These are phyloP conservation scores for Nakazawaea anatomiae DNA, from an alignment of 805 yeast genomes.

Conservation along the genomic window DNA sequence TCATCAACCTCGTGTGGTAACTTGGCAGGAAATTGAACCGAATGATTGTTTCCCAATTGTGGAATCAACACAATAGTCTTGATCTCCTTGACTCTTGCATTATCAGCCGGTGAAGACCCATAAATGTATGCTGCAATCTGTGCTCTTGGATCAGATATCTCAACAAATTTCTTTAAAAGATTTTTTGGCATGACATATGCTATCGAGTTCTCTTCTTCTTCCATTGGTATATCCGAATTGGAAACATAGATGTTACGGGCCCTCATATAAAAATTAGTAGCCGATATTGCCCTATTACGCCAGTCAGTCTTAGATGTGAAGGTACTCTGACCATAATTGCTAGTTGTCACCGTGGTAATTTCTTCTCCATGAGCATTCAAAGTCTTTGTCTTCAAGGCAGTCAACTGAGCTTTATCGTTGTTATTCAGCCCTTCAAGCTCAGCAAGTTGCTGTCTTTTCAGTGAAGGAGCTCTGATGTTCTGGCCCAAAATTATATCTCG, in stretches of 20 bases:
- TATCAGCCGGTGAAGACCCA: conserved; percentile 75
- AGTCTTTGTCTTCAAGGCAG: conserved; percentile 78
- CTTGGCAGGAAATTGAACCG: conserved; percentile 53
- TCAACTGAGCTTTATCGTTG: conserved; percentile 42
- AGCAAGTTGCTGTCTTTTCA: conserved; percentile 76
- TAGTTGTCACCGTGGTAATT: conserved; percentile 88
- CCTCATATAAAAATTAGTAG: conserved; percentile 66
- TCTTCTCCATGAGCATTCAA: conserved; percentile 95
- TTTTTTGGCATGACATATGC: conserved; percentile 84
- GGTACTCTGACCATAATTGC: conserved; percentile 77
- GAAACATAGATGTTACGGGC: conserved; percentile 70
- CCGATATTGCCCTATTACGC: conserved; percentile 81
- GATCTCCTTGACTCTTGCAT: conserved; percentile 71
- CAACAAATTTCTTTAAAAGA: conserved; percentile 68
- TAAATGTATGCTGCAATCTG: conserved; percentile 79
- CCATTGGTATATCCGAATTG: conserved; percentile 41
- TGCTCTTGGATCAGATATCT: conserved; percentile 71
- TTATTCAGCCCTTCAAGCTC: conserved; percentile 54
- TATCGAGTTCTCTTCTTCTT: conserved; percentile 38
- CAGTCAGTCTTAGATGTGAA: conserved; percentile 86
- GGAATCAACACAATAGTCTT: conserved; percentile 74
- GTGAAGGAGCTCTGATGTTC: conserved; percentile 86
- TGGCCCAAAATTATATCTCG: conserved; percentile 94
- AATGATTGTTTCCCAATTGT: conserved; percentile 70
- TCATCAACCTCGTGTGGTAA: conserved; percentile 31